Evolutionary conservation across 1,284 basidiomycete genomes (phyloP).

Genomic region (Ceratobasidium theobromae): DNA sequence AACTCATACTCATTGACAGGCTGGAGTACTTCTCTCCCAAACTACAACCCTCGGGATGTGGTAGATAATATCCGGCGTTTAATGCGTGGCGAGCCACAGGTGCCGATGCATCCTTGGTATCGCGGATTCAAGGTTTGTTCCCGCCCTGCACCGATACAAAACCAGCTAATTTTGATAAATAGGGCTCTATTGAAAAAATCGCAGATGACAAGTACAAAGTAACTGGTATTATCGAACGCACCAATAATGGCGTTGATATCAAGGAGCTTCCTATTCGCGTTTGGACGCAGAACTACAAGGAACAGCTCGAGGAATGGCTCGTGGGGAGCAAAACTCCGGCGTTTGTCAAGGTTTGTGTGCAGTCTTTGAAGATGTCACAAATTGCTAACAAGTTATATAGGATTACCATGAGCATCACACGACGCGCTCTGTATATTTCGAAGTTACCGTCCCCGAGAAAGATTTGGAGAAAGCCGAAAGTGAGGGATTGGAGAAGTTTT

Average conservation of each 20-base stretch:
- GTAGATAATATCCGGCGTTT: conserved; percentile 84
- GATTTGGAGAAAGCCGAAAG: conserved; percentile 81
- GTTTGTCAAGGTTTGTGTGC: conserved; percentile 59
- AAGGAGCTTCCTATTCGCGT: conserved; percentile 94
- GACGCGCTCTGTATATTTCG: conserved; percentile 89
- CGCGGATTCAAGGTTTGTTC: conserved; percentile 70
- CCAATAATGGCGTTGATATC: conserved; percentile 88
- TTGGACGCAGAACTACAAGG: conserved; percentile 95
- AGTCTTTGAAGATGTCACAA: background rate
- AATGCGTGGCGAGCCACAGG: conserved; percentile 84
- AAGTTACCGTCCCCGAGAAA: conserved; percentile 78
- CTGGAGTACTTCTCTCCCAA: conserved; percentile 94
- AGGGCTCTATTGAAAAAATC: conserved; percentile 79
- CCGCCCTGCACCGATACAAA: background rate
- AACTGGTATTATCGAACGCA: conserved; percentile 71
- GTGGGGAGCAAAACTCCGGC: conserved; percentile 63
- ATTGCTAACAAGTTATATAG: conserved; percentile 46
- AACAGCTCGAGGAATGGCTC: conserved; percentile 74
- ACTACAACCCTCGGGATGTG: conserved; percentile 91
- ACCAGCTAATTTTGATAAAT: conserved; percentile 39
- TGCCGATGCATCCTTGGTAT: conserved; percentile 95
- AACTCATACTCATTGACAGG: conserved; percentile 52
- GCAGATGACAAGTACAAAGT: conserved; percentile 89
- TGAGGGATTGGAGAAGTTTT: conserved; percentile 87
- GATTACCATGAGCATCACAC: conserved; percentile 97